Conservation (phyloP, 73 alveolate genomes). For the Halteria grandinella region DNA sequence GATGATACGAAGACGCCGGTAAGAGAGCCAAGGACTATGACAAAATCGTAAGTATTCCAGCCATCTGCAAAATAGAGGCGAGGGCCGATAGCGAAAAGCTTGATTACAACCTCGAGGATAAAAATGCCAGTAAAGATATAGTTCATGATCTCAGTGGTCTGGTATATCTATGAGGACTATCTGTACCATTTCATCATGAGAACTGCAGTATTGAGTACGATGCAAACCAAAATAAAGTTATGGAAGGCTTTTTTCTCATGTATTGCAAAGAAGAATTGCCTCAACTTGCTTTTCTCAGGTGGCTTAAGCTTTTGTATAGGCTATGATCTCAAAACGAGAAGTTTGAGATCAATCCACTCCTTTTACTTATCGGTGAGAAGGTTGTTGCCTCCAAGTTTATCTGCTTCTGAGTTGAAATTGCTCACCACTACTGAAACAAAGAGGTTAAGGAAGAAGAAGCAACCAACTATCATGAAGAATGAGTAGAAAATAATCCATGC, state of each 20-base stretch:
- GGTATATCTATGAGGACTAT: neutral
- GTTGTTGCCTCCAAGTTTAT: conserved; percentile 56
- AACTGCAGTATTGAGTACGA: conserved; percentile 13
- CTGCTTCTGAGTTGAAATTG: conserved; percentile 61
- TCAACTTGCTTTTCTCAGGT: neutral
- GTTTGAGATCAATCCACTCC: conserved; percentile 59
- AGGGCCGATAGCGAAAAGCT: conserved; percentile 32
- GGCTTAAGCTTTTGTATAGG: neutral
- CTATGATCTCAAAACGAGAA: neutral
- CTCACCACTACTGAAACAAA: conserved; percentile 73
- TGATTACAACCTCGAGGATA: conserved; percentile 38
- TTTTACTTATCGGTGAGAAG: conserved; percentile 46
- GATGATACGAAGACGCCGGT: too few relatives aligned
- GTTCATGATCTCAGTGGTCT: neutral
- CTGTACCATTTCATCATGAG: conserved; percentile 32
- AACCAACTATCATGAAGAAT: conserved; percentile 66
- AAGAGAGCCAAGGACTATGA: conserved; percentile 27
- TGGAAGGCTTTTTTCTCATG: neutral
- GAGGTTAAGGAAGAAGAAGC: conserved; percentile 59
- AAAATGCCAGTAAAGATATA: conserved; percentile 39
- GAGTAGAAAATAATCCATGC: conserved; percentile 53
- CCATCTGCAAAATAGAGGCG: neutral
- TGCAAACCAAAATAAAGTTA: neutral
- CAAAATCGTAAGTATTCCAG: conserved; percentile 59
- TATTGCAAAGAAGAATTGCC: neutral